Evolutionary conservation across 768 basidiomycete species (phyloP).

Genomic region (Pleurotus eryngii): DNA sequence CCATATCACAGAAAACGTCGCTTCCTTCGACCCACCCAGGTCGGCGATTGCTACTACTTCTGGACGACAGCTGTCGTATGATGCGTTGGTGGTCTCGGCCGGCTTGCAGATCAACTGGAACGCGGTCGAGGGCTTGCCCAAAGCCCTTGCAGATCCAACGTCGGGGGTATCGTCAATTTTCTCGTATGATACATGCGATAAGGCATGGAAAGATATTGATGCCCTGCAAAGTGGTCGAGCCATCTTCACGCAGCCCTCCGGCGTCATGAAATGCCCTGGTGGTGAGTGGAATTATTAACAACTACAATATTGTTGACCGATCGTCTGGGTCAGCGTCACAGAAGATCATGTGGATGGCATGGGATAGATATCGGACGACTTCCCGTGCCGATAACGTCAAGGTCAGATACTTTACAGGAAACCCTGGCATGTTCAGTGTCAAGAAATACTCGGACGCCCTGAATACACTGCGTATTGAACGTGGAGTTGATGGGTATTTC

Average conservation of each 20-base stretch:
- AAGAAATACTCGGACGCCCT: constrained; percentile 94
- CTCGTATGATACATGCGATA: constrained; percentile 86
- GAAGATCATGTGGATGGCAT: constrained; percentile 97
- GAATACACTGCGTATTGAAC: constrained; percentile 68
- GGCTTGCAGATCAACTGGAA: constrained; percentile 88
- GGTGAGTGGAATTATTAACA: constrained; percentile 37
- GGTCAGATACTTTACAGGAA: constrained; percentile 82
- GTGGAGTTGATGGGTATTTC: constrained; percentile 80
- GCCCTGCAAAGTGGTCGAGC: constrained; percentile 68
- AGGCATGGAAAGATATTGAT: constrained; percentile 82
- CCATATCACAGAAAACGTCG: constrained; percentile 68
- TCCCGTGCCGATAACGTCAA: constrained; percentile 54
- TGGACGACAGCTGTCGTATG: constrained; percentile 74
- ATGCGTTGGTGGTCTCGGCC: constrained; percentile 83
- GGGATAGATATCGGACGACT: constrained; percentile 73
- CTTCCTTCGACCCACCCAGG: constrained; percentile 68
- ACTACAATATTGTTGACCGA: background rate
- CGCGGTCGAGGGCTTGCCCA: constrained; percentile 65
- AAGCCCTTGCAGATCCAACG: constrained; percentile 71
- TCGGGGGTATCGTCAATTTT: constrained; percentile 92
- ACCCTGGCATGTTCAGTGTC: constrained; percentile 95
- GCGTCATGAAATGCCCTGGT: constrained; percentile 91
- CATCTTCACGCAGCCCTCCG: constrained; percentile 93
- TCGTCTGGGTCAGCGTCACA: constrained; percentile 56
- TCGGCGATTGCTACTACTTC: constrained; percentile 72